Conservation (phyloP, 2,329 filamentous ascomycete genomes). For the Pleoardoris graminearum region DNA sequence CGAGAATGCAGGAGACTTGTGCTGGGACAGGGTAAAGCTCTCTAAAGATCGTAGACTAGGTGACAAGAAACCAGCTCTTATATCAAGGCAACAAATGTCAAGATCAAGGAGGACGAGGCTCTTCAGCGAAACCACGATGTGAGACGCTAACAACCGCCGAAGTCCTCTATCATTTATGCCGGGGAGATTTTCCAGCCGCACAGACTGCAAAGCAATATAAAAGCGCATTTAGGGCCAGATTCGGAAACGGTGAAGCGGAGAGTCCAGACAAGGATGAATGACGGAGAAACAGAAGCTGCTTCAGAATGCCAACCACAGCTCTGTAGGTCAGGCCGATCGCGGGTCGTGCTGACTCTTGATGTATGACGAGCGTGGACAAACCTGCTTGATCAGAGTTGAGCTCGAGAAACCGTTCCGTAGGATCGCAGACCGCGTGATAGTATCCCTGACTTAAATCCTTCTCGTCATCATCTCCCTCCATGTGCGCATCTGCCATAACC, state of each 20-base stretch:
- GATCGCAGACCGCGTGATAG: conserved; percentile 51
- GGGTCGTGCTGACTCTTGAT: conserved; percentile 36
- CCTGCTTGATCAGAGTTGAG: conserved; percentile 57
- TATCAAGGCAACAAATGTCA: conserved; percentile 55
- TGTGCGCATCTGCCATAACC: conserved; percentile 49
- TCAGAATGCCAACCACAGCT: conserved; percentile 58
- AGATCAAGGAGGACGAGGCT: conserved; percentile 58
- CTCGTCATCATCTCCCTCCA: conserved; percentile 39
- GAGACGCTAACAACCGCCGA: conserved; percentile 54
- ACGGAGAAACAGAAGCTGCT: conserved; percentile 56
- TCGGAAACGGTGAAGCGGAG: conserved; percentile 57
- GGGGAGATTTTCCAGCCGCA: conserved; percentile 59
- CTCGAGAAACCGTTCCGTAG: conserved; percentile 57
- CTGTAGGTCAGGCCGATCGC: conserved; percentile 56
- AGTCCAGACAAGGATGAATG: conserved; percentile 61
- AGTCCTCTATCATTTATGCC: conserved; percentile 62
- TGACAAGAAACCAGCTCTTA: conserved; percentile 57
- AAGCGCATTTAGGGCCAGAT: conserved; percentile 58
- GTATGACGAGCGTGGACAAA: conserved; percentile 58
- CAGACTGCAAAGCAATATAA: conserved; percentile 53
- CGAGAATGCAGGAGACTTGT: conserved; percentile 53
- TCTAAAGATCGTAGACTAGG: conserved; percentile 49
- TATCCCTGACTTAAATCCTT: conserved; percentile 29
- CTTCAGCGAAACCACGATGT: conserved; percentile 50
- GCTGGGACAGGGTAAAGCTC: conserved; percentile 58